Evolutionary conservation across 1,139 yeast genomes (phyloP).

Genomic region (Kodamaea plutei): DNA sequence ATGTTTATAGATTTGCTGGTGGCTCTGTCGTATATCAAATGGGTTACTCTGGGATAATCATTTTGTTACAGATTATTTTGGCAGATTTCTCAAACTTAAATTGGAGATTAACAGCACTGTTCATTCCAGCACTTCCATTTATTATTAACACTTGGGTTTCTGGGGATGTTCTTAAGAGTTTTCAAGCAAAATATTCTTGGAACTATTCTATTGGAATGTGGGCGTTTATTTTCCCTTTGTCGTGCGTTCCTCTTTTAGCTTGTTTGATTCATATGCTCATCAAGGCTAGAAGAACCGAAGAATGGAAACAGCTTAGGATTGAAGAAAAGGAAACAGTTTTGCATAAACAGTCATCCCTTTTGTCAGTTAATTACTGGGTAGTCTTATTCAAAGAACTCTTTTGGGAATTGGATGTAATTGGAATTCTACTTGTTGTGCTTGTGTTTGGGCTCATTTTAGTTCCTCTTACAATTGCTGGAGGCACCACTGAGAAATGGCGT

Average conservation of each 20-base stretch:
- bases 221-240: conserved; percentile 71
- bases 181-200: conserved; percentile 42
- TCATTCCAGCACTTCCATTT: conserved; percentile 65
- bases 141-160: conserved; percentile 75
- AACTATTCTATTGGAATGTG: conserved; percentile 75
- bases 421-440: too few relatives aligned
- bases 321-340: too few relatives aligned
- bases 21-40: conserved; percentile 69
- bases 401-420: too few relatives aligned
- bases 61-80: conserved; percentile 52
- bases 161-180: conserved; percentile 45
- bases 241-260: conserved; percentile 52
- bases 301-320: too few relatives aligned
- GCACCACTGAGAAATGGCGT: too few relatives aligned
- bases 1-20: conserved; percentile 64
- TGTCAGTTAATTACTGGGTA: too few relatives aligned
- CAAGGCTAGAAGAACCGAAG: too few relatives aligned
- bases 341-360: too few relatives aligned
- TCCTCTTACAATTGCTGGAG: too few relatives aligned
- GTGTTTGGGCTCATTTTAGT: too few relatives aligned
- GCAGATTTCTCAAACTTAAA: conserved; percentile 66
- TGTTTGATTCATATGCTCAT: conserved; percentile 55
- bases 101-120: conserved; percentile 64
- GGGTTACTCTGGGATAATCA: conserved; percentile 64
- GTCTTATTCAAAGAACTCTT: too few relatives aligned